Evolutionary conservation across 179 eudicot species (phyloP).

Genomic region (Silene vulgaris): DNA sequence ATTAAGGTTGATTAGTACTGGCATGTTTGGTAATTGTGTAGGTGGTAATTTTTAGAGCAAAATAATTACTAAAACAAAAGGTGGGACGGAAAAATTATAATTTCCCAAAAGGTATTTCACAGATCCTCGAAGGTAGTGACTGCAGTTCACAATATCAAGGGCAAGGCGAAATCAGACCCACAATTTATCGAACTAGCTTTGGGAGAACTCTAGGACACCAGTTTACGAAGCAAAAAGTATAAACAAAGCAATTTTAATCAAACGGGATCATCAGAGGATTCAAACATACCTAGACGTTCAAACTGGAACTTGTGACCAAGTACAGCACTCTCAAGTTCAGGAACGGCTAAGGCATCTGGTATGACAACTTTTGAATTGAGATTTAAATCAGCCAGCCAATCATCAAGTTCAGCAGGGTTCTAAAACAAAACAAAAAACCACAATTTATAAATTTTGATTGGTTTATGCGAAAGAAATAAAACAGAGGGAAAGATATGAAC

Average conservation of each 20-base stretch:
- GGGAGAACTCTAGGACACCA: no score
- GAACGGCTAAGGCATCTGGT: conserved; percentile 66
- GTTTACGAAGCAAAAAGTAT: not conserved
- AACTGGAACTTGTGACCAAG: conserved; percentile 82
- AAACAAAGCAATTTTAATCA: conserved; percentile 5
- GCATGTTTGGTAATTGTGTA: no score
- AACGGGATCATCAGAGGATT: not conserved
- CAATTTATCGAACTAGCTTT: no score
- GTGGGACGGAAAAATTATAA: no score
- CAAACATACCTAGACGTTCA: conserved; percentile 77
- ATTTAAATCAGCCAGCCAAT: conserved; percentile 84
- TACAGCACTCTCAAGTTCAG: conserved; percentile 46
- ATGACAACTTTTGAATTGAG: conserved; percentile 70
- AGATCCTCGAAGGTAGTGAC: not conserved
- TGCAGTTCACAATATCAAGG: not conserved
- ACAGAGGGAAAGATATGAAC: conserved; percentile 31
- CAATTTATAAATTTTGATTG: not conserved
- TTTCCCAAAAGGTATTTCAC: no score
- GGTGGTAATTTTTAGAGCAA: no score
- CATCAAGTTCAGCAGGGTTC: conserved; percentile 86
- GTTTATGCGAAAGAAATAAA: not conserved
- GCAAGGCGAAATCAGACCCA: not conserved
- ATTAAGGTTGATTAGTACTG: no score
- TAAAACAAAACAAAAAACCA: conserved; percentile 22
- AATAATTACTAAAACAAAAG: no score